Conservation (phyloP, 139 green algal genomes). For the Protoeuglena noctilucae region DNA sequence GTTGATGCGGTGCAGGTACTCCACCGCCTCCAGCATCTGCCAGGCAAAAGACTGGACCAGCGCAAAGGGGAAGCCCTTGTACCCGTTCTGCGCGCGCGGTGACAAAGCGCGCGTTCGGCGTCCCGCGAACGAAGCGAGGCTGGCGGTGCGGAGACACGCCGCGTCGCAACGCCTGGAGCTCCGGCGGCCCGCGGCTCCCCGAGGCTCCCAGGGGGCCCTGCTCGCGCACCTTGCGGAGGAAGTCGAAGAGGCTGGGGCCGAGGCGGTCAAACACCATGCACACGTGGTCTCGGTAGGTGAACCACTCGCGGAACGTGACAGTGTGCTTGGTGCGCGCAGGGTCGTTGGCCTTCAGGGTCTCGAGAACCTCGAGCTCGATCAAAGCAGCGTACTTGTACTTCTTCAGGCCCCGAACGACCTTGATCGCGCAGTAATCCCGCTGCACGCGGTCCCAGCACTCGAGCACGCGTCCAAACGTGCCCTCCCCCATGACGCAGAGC, state of each 20-base stretch:
- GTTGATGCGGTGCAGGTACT: constrained; percentile 74
- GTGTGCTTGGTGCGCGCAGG: constrained; percentile 25
- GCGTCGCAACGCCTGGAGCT: too few species aligned
- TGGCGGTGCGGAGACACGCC: too few species aligned
- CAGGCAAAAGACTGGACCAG: constrained; percentile 59
- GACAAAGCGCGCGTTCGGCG: too few species aligned
- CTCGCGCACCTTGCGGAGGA: constrained; percentile 71
- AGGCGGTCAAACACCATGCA: constrained; percentile 98
- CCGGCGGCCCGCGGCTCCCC: too few species aligned
- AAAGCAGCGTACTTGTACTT: constrained; percentile 96
- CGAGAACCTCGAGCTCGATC: constrained; percentile 89
- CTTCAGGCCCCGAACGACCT: constrained; percentile 88
- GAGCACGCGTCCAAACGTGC: constrained; percentile 84
- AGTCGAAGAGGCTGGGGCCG: constrained; percentile 87
- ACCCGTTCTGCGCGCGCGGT: too few species aligned
- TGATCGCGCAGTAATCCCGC: constrained; percentile 51
- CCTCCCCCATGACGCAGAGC: constrained; percentile 80
- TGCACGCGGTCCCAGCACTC: constrained; percentile 93
- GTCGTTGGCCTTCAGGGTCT: constrained; percentile 62
- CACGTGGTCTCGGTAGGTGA: constrained; percentile 90
- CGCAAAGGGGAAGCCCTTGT: constrained; percentile 68
- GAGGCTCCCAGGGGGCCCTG: too few species aligned
- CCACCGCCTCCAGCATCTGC: constrained; percentile 63
- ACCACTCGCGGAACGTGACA: constrained; percentile 70
- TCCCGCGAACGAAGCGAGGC: too few species aligned